These are phyloP conservation scores for Nitzschia sp. DNA, from an alignment of 108 stramenopile species.

Conservation along the genomic window DNA sequence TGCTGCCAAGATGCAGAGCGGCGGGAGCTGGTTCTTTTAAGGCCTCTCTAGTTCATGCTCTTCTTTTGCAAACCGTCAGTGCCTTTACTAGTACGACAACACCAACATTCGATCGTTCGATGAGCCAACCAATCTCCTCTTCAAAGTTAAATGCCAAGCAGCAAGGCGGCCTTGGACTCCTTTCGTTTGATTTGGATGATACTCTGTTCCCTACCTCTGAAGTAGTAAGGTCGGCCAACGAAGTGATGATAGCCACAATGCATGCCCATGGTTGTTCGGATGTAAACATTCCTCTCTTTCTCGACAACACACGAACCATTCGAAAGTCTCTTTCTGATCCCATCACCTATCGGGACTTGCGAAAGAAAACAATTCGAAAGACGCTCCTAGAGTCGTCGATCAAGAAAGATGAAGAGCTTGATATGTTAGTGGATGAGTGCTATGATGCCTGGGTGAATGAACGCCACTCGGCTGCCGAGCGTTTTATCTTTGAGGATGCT, in stretches of 20 bases:
- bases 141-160: no score
- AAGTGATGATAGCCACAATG: slow-evolving; percentile 22
- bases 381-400: background rate
- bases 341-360: slow-evolving; percentile 57
- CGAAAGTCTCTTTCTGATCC: slow-evolving; percentile 37
- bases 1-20: background rate
- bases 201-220: slow-evolving; percentile 57
- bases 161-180: slow-evolving; percentile 15
- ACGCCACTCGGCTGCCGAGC: slow-evolving; percentile 64
- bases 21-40: background rate
- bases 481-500: slow-evolving; percentile 45
- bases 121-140: no score
- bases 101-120: no score
- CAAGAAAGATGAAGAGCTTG: background rate
- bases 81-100: background rate
- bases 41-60: background rate
- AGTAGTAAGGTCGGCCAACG: slow-evolving; percentile 55
- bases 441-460: slow-evolving; percentile 57
- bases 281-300: slow-evolving; percentile 32
- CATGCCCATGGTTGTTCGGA: slow-evolving; percentile 28
- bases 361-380: slow-evolving; percentile 50
- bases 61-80: background rate
- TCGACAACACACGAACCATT: slow-evolving; percentile 44
- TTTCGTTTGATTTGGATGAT: slow-evolving; percentile 75
- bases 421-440: slow-evolving; percentile 37